A percentile compares a stretch with the other conserved stretches of the same genome.
phyloP scores from a whole-genome alignment of 1,284 basidiomycete species.

The Mycena sp. region DNA sequence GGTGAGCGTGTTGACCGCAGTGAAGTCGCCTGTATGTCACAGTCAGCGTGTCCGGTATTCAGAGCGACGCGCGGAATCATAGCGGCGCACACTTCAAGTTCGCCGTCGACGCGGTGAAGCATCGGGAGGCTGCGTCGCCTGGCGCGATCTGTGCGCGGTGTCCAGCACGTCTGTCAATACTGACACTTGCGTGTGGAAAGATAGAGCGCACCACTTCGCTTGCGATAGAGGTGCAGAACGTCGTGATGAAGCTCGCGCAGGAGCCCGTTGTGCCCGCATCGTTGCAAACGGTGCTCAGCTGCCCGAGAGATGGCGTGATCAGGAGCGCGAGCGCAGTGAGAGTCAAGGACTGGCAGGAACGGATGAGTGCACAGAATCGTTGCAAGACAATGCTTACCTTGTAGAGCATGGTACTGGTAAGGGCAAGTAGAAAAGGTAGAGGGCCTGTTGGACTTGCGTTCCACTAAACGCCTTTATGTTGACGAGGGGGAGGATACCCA shows the following conservation, averaged over 20 bases:
- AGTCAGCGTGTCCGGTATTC: neutral
- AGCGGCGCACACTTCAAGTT: neutral
- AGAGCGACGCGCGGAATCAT: neutral
- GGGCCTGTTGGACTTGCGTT: neutral
- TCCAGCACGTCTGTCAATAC: neutral
- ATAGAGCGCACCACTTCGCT: neutral
- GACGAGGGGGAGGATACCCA: neutral
- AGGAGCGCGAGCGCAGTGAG: neutral
- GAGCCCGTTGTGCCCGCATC: neutral
- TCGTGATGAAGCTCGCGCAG: neutral
- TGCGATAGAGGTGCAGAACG: conserved; percentile 6
- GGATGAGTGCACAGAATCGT: neutral
- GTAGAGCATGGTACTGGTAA: neutral
- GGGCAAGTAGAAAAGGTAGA: no score
- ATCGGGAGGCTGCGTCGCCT: neutral
- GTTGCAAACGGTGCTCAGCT: neutral
- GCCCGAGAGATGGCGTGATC: neutral
- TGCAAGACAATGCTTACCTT: neutral
- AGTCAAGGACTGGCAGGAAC: neutral
- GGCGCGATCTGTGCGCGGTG: neutral
- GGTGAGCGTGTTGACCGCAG: neutral
- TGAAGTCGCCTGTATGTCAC: neutral
- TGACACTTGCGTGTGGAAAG: neutral
- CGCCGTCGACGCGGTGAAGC: neutral
- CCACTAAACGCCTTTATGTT: neutral